Evolutionary conservation across 2,329 filamentous ascomycete genomes (phyloP), one percentile per base, ranked within the genome.

Genomic region (Cladosporium sp.): DNA sequence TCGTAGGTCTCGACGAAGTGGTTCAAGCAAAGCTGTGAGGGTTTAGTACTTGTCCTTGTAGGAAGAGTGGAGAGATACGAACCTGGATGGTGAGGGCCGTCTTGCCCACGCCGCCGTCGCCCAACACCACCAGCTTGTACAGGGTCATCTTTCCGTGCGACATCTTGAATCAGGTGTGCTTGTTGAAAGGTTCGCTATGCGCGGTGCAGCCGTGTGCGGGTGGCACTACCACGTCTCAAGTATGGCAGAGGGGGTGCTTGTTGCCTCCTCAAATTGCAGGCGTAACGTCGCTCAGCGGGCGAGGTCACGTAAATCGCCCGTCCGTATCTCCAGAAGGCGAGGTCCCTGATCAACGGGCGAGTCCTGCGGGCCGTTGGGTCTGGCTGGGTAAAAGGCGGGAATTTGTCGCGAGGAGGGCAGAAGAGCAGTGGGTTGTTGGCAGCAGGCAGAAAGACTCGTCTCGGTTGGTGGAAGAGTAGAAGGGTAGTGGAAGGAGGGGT

Each of bases 21-120:
- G 81, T 98, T 96, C 76, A 98, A 83, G 80, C 95, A 98, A 74
- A 99, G 86, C 88, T 99, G 74, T 47, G n/a, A 28, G 14, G 51
- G 4, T 28, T 66, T 55, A 66, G 64, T 24, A 44, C 18, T 21
- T 24, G 44, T n/a, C n/a, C 36, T 4, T 41, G 54, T 41, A 11
- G 11, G 41, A 32, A 21, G 24, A 24, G 55, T 26, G 15, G 26
- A 54, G 28, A 57, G 68, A 49, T 66, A 76, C 57, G 57, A 28
- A 59, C 75, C 71, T 98, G 95, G 78, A 99, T 98, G 67, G 95
- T 98, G 85, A 99, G 87, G 83, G 95, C 98, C 69, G 94, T 98
- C 86, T 99, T 99, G 84, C 95, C 95, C 72, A 99, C 95, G 80
- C 95, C 95, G 86, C 95, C 95, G 76, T 96, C 95, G 75, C 95